Percentiles rank a stretch among this genome's conserved stretches.
Evolutionary conservation across 176 grass and related monocot genomes (phyloP).

Genomic region (Carex kokanica): DNA sequence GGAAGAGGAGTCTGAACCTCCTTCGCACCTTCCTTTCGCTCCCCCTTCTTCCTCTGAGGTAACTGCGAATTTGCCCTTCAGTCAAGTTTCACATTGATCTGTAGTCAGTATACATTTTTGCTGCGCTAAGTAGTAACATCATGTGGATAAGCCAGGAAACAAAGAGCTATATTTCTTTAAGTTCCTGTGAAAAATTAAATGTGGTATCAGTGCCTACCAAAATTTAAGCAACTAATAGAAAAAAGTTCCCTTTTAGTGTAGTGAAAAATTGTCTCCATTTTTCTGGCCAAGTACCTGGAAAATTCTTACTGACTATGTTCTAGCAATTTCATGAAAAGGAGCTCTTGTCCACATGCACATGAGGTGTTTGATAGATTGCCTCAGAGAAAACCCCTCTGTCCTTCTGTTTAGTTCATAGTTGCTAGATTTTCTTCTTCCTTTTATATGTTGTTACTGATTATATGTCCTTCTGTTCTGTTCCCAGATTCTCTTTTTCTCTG

Average conservation of each 20-base stretch:
- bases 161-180: background rate
- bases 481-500: background rate
- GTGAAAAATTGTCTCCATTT: background rate
- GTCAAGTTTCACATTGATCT: background rate
- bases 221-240: background rate
- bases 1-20: slow-evolving; percentile 38
- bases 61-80: background rate
- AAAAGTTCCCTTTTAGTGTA: background rate
- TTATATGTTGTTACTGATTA: background rate
- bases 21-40: slow-evolving; percentile 73
- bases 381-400: background rate
- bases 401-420: background rate
- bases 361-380: background rate
- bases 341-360: background rate
- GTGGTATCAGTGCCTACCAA: background rate
- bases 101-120: background rate
- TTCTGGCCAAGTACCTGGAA: background rate
- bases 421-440: background rate
- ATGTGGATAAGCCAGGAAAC: background rate
- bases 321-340: too few relatives aligned
- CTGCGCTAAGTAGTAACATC: background rate
- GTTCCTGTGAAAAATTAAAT: background rate
- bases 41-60: slow-evolving; percentile 54
- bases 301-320: background rate
- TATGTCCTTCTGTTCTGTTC: too few relatives aligned